phyloP scores from a whole-genome alignment of 345 rosid genomes.

The Linum lewisii region DNA sequence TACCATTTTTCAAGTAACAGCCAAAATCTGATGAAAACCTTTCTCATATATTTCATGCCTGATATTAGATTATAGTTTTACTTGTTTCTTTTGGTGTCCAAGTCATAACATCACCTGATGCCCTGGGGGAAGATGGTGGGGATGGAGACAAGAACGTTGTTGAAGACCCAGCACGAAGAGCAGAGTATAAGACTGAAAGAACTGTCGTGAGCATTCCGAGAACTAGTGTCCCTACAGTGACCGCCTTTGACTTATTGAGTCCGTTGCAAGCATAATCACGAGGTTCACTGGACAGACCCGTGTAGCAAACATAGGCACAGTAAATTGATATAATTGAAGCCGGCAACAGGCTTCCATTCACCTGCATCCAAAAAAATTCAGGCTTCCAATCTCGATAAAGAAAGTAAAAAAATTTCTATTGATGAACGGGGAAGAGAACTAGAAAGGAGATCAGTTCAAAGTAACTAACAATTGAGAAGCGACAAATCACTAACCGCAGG shows the following conservation, averaged over 20 bases:
- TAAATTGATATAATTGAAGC: conserved; percentile 86
- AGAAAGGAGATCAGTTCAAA: not conserved
- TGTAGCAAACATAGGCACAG: conserved; percentile 91
- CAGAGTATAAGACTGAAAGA: conserved; percentile 83
- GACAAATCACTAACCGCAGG: conserved; percentile 51
- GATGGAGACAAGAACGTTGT: conserved; percentile 77
- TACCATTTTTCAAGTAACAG: not conserved
- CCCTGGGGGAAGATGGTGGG: conserved; percentile 82
- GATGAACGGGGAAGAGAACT: not conserved
- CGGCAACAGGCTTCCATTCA: conserved; percentile 96
- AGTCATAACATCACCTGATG: conserved; percentile 42
- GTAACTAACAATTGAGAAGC: conserved; percentile 10
- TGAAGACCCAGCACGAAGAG: conserved; percentile 93
- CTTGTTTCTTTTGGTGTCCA: too few species aligned
- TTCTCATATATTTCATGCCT: too few species aligned
- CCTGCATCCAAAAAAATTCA: conserved; percentile 28
- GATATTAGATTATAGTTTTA: too few species aligned
- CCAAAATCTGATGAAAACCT: not conserved
- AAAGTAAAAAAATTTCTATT: too few species aligned
- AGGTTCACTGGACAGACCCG: conserved; percentile 98
- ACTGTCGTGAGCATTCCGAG: conserved; percentile 93
- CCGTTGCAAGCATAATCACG: conserved; percentile 85
- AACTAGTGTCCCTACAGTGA: conserved; percentile 58
- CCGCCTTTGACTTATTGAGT: conserved; percentile 67
- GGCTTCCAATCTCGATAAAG: too few species aligned